Conservation (phyloP, 139 green algal species). For the Closterium sp. region DNA sequence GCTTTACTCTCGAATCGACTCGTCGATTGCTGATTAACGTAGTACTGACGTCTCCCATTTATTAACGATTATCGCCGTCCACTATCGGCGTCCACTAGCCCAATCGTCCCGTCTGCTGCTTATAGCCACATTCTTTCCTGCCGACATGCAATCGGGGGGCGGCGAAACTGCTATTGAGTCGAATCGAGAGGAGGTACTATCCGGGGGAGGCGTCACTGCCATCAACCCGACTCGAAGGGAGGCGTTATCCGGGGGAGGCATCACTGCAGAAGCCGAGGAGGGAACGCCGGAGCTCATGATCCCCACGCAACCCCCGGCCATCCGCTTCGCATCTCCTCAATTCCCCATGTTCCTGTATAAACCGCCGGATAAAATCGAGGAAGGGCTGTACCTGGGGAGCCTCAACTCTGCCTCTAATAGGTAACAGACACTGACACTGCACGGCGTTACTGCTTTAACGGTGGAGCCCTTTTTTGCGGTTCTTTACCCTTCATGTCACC, state of each 20-base stretch:
- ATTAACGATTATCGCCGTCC: too few relatives aligned
- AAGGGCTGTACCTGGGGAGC: background rate
- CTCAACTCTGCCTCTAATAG: background rate
- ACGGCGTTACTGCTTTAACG: too few relatives aligned
- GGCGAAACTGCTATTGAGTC: background rate
- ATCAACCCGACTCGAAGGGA: background rate
- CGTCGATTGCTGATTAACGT: background rate
- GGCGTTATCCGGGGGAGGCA: background rate
- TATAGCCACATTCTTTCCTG: background rate
- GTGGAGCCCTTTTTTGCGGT: too few relatives aligned
- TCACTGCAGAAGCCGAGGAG: background rate
- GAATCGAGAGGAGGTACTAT: background rate
- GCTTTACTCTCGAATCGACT: too few relatives aligned
- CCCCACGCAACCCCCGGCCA: background rate
- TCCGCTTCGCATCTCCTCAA: background rate
- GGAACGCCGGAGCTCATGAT: background rate
- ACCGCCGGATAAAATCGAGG: background rate
- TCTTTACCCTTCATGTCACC: too few relatives aligned
- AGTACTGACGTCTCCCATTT: too few relatives aligned
- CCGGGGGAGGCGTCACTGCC: background rate
- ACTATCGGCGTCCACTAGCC: too few relatives aligned
- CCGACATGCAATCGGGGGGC: background rate
- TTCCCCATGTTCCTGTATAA: background rate
- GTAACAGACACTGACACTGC: too few relatives aligned
- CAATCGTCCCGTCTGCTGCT: background rate